Percentiles rank a stretch among this genome's conserved stretches.
These are phyloP conservation scores for Dothistroma pini DNA, from an alignment of 2,329 filamentous ascomycete species.

Conservation along the genomic window DNA sequence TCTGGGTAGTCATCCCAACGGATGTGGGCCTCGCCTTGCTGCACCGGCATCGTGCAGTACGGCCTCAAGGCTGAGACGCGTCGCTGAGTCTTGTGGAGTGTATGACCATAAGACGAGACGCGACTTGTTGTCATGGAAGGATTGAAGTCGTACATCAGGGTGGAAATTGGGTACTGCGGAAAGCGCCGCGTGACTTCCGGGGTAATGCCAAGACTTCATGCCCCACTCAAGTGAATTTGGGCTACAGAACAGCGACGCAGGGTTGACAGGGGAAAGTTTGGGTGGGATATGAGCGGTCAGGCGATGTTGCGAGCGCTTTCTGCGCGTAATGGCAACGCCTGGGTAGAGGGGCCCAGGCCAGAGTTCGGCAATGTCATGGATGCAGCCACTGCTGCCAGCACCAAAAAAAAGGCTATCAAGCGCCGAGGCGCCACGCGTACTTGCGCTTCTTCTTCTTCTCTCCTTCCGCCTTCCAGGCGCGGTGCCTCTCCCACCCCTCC, in stretches of 20 bases:
- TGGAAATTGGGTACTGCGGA: not conserved
- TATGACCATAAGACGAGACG: not conserved
- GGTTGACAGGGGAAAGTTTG: no score
- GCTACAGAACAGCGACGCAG: not conserved
- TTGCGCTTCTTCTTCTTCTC: not conserved
- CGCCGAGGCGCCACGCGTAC: not conserved
- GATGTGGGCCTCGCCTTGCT: not conserved
- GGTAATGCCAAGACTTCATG: not conserved
- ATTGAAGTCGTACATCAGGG: not conserved
- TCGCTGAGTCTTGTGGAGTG: not conserved
- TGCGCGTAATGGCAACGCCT: not conserved
- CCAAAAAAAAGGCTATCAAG: not conserved
- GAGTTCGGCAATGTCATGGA: not conserved
- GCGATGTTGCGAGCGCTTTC: not conserved
- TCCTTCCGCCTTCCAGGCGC: not conserved
- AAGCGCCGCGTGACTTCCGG: not conserved
- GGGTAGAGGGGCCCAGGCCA: not conserved
- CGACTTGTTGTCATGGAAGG: not conserved
- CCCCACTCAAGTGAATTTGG: not conserved
- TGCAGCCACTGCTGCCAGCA: not conserved
- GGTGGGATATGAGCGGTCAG: no score
- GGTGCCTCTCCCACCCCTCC: not conserved
- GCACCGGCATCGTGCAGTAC: not conserved
- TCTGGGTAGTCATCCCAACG: not conserved
- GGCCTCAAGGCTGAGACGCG: not conserved